phyloP scores from a whole-genome alignment of 2,329 filamentous ascomycete genomes.

The Xylariaceae sp. region DNA sequence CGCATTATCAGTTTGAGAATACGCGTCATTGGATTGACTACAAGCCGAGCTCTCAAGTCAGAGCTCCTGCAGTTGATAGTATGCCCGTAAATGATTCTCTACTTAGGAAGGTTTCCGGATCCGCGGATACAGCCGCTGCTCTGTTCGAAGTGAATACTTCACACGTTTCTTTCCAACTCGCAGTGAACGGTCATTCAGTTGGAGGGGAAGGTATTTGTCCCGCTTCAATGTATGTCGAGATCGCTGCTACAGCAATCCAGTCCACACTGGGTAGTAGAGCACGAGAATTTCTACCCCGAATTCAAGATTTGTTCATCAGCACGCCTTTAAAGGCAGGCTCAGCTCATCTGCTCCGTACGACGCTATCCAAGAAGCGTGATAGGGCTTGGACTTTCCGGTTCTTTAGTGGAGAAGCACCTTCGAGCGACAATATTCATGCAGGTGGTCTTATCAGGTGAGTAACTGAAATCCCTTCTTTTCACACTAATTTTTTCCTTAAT shows the following conservation, averaged over 20 bases:
- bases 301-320: slow-evolving; percentile 1
- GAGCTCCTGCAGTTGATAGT: not conserved
- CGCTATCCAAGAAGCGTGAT: not conserved
- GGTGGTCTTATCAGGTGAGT: not conserved
- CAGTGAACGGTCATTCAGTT: not conserved
- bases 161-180: not conserved
- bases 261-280: not conserved
- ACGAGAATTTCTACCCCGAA: not conserved
- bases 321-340: not conserved
- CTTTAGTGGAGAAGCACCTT: not conserved
- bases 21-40: slow-evolving; percentile 16
- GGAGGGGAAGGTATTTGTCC: not conserved
- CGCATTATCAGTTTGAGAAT: slow-evolving; percentile 17
- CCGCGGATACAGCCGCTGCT: not conserved
- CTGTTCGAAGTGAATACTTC: slow-evolving; percentile 11
- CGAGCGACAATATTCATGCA: slow-evolving; percentile 3
- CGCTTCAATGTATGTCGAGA: slow-evolving; percentile 23
- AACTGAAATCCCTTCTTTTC: no score
- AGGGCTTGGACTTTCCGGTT: slow-evolving; percentile 1
- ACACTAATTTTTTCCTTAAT: no score
- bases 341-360: not conserved
- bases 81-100: not conserved
- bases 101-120: not conserved
- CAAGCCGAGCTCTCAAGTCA: not conserved
- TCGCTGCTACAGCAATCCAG: not conserved